Conservation (phyloP, 345 rosid genomes). For the Moringa oleifera region DNA sequence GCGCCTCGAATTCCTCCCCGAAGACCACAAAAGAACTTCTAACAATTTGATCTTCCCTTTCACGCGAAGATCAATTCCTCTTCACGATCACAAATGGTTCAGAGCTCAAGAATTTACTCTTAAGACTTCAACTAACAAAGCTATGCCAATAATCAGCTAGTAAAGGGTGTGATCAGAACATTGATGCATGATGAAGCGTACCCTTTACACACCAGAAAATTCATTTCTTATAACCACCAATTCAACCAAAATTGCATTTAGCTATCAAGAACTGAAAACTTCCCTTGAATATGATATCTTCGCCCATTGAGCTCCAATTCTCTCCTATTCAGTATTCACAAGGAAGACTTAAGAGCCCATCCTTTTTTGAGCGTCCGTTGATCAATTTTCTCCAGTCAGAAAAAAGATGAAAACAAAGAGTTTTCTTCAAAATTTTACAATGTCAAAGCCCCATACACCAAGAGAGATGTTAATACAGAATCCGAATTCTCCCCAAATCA, state of each 20-base stretch:
- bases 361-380: too few species aligned
- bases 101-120: conserved; percentile 8
- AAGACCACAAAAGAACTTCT: not conserved
- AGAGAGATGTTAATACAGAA: not conserved
- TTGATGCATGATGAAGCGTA: conserved; percentile 3
- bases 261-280: not conserved
- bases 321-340: not conserved
- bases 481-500: not conserved
- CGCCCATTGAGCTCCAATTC: not conserved
- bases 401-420: not conserved
- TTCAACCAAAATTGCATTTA: not conserved
- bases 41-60: conserved; percentile 28
- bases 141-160: conserved; percentile 10
- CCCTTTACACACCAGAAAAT: conserved; percentile 9
- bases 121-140: conserved; percentile 6
- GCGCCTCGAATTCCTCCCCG: conserved; percentile 28
- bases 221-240: not conserved
- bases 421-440: not conserved
- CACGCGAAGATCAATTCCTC: conserved; percentile 27
- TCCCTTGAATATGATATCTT: not conserved
- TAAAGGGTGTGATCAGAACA: conserved; percentile 4
- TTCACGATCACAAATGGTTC: conserved; percentile 7
- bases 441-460: conserved; percentile 9
- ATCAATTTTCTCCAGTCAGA: too few species aligned
- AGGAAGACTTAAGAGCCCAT: not conserved